Conservation (phyloP, 1,139 yeast species). For the Yamadazyma songkhlaensis region DNA sequence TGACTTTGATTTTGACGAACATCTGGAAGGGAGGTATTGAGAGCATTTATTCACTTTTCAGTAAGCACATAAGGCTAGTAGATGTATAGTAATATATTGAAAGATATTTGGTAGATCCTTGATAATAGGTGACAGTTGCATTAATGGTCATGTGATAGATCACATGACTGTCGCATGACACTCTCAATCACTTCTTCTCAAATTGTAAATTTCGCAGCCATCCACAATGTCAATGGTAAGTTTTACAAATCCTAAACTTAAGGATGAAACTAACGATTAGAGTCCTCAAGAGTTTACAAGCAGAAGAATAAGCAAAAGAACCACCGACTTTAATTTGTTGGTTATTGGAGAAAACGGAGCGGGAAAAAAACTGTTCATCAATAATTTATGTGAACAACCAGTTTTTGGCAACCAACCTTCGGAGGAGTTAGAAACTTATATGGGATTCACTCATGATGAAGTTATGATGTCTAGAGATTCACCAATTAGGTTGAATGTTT, state of each 20-base stretch:
- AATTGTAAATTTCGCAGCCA: not conserved
- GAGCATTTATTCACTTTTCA: too few relatives aligned
- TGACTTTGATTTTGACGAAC: too few relatives aligned
- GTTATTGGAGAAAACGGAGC: constrained; percentile 34
- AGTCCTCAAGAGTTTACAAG: constrained; percentile 12
- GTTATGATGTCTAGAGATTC: constrained; percentile 9
- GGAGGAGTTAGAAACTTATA: not conserved
- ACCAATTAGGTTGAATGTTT: constrained; percentile 25
- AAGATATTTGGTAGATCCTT: too few relatives aligned
- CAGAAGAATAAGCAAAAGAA: constrained; percentile 18
- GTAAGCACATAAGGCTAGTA: too few relatives aligned
- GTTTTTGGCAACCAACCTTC: constrained; percentile 7
- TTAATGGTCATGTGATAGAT: too few relatives aligned
- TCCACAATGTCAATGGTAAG: constrained; percentile 7
- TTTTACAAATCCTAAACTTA: not conserved
- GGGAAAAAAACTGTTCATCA: constrained; percentile 32
- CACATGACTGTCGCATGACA: too few relatives aligned
- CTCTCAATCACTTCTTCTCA: too few relatives aligned
- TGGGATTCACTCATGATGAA: constrained; percentile 1
- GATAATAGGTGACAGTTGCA: too few relatives aligned
- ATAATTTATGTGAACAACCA: constrained; percentile 25
- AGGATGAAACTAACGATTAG: constrained; percentile 8
- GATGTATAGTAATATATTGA: too few relatives aligned
- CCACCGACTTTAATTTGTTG: constrained; percentile 23
- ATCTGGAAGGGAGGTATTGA: too few relatives aligned